Evolutionary conservation across 2,329 filamentous ascomycete genomes (phyloP).

Genomic region (Pyrenophora tritici-repentis): DNA sequence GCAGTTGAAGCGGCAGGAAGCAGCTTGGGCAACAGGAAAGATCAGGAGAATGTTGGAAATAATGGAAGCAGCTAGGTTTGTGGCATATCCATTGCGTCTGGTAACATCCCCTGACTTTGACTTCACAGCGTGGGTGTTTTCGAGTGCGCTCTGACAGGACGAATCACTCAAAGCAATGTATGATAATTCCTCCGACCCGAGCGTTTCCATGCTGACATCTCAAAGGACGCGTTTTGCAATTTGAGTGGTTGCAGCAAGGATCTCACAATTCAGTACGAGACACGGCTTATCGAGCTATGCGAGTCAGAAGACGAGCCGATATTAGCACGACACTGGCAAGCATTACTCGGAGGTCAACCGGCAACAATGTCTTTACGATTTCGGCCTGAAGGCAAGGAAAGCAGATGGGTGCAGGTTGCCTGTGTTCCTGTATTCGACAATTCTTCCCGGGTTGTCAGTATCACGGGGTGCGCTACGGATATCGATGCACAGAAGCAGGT

Average conservation of each 20-base stretch:
- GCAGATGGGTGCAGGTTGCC: conserved; percentile 1
- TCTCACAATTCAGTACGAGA: background rate
- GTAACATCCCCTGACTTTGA: background rate
- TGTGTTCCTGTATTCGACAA: conserved; percentile 4
- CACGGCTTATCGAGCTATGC: conserved; percentile 1
- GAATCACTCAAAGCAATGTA: conserved; percentile 1
- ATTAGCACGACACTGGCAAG: background rate
- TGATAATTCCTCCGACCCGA: background rate
- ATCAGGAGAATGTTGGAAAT: conserved; percentile 1
- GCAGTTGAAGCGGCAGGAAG: conserved; percentile 2
- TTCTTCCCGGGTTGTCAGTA: background rate
- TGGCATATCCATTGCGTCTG: background rate
- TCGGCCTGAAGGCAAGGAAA: background rate
- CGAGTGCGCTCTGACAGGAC: background rate
- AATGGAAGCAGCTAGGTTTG: conserved; percentile 6
- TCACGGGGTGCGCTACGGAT: conserved; percentile 1
- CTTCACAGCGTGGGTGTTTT: conserved; percentile 1
- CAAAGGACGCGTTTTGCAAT: conserved; percentile 1
- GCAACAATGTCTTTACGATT: background rate
- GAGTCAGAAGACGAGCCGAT: background rate
- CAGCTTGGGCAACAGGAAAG: background rate
- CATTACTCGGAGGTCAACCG: background rate
- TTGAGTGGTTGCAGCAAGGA: conserved; percentile 3
- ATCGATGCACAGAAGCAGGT: background rate
- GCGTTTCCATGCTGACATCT: background rate